phyloP scores from a whole-genome alignment of 108 stramenopile genomes.

The Fistulifera solaris region DNA sequence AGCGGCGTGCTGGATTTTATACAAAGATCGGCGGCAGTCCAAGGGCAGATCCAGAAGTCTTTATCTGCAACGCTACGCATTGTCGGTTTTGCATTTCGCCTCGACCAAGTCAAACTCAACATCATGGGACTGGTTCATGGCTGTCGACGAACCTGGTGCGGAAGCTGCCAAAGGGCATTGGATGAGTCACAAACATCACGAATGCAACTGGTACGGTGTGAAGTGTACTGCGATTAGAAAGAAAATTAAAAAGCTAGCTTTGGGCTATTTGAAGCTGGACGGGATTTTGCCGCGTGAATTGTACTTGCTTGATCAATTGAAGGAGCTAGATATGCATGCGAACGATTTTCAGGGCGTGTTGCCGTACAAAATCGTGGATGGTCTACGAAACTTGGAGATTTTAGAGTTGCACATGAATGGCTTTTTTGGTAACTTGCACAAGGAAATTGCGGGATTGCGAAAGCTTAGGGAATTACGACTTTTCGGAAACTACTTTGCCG shows the following conservation, averaged over 20 bases:
- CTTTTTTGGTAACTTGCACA: slow-evolving; percentile 41
- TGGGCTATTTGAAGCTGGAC: slow-evolving; percentile 39
- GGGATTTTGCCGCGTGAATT: slow-evolving; percentile 48
- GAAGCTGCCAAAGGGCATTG: slow-evolving; percentile 23
- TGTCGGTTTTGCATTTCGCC: slow-evolving; percentile 36
- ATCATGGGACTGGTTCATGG: slow-evolving; percentile 20
- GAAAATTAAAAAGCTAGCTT: slow-evolving; percentile 26
- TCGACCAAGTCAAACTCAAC: slow-evolving; percentile 27
- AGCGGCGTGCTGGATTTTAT: slow-evolving; percentile 55
- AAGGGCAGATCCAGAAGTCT: slow-evolving; percentile 4
- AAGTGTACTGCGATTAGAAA: slow-evolving; percentile 22
- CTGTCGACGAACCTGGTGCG: slow-evolving; percentile 2
- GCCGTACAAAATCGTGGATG: slow-evolving; percentile 26
- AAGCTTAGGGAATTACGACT: slow-evolving; percentile 30
- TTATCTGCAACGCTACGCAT: slow-evolving; percentile 36
- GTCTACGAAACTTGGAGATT: slow-evolving; percentile 27
- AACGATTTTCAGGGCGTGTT: slow-evolving; percentile 40
- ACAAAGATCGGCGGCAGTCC: slow-evolving; percentile 11
- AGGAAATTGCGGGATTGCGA: slow-evolving; percentile 34
- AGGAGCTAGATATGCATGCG: slow-evolving; percentile 48
- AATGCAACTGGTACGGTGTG: slow-evolving; percentile 54
- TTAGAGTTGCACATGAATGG: slow-evolving; percentile 58
- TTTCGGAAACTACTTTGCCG: slow-evolving; percentile 50
- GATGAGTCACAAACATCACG: slow-evolving; percentile 33
- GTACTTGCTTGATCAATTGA: slow-evolving; percentile 25